Percentiles rank a stretch among this genome's conserved stretches.
Evolutionary conservation across 768 basidiomycete species (phyloP).

Genomic region (Leccinum broughii): DNA sequence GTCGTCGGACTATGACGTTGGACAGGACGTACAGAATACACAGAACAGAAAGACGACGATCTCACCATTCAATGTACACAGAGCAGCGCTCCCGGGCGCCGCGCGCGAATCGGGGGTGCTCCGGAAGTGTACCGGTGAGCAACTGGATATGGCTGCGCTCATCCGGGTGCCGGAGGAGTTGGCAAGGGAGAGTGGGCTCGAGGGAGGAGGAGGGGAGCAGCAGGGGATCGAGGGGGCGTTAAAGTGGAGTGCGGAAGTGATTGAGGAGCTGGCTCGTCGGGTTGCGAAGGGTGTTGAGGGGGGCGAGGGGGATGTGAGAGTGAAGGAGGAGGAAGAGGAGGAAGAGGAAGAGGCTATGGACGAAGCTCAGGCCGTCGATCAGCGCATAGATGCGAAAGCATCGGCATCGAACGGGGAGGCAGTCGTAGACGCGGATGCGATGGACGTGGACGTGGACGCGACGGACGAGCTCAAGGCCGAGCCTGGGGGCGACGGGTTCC

Average conservation of each 20-base stretch:
- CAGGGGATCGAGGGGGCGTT: slow-evolving; percentile 41
- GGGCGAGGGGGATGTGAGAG: neutral
- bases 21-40: neutral
- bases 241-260: slow-evolving; percentile 53
- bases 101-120: slow-evolving; percentile 6
- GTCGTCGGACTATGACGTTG: neutral
- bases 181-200: slow-evolving; percentile 29
- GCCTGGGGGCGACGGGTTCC: neutral
- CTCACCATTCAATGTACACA: slow-evolving; percentile 15
- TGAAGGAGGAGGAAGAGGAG: slow-evolving; percentile 14
- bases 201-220: slow-evolving; percentile 36
- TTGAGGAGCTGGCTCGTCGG: slow-evolving; percentile 40
- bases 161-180: slow-evolving; percentile 44
- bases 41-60: neutral
- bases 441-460: slow-evolving; percentile 8
- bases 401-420: too few relatives aligned
- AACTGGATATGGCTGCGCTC: slow-evolving; percentile 45
- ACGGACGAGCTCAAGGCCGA: slow-evolving; percentile 19
- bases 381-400: neutral
- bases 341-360: slow-evolving; percentile 15
- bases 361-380: neutral
- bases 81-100: slow-evolving; percentile 15
- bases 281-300: neutral
- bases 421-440: neutral
- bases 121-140: slow-evolving; percentile 16